Percentiles rank a stretch among this genome's conserved stretches.
Conservation (phyloP, 208 protist species). For the Acanthamoeba healyi region DNA sequence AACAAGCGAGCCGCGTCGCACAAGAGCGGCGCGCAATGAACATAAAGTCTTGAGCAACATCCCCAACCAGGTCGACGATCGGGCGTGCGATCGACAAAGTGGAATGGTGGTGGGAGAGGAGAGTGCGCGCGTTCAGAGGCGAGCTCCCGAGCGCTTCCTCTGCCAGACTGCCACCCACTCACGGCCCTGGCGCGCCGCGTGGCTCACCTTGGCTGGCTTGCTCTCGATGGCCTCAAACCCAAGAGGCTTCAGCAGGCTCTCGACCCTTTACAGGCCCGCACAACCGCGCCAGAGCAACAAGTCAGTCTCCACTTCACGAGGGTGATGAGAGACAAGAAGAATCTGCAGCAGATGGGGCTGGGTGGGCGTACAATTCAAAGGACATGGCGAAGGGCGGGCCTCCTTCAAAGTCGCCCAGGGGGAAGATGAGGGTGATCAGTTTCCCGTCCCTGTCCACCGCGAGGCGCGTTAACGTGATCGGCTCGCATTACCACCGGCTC, state of each 20-base stretch:
- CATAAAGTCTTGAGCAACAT: too few species aligned
- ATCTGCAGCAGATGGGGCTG: not conserved
- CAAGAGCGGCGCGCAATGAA: too few species aligned
- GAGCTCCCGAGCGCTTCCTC: not conserved
- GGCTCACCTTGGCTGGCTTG: not conserved
- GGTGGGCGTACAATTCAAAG: not conserved
- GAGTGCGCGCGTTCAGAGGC: too few species aligned
- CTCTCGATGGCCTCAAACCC: not conserved
- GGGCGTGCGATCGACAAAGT: too few species aligned
- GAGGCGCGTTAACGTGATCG: not conserved
- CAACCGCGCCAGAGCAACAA: too few species aligned
- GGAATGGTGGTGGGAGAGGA: too few species aligned
- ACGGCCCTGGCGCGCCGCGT: not conserved
- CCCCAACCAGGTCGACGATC: too few species aligned
- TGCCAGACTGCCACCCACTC: conserved; percentile 33
- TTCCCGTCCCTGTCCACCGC: not conserved
- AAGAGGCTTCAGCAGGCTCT: not conserved
- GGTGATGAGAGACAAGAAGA: too few species aligned
- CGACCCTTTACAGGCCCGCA: not conserved
- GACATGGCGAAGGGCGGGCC: conserved; percentile 55
- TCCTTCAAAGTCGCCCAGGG: conserved; percentile 4
- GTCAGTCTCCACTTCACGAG: too few species aligned
- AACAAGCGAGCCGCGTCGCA: too few species aligned
- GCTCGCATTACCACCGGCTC: not conserved
- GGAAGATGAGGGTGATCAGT: conserved; percentile 66